phyloP scores from a whole-genome alignment of 2,329 filamentous ascomycete genomes.

The Colletotrichum trifolii region DNA sequence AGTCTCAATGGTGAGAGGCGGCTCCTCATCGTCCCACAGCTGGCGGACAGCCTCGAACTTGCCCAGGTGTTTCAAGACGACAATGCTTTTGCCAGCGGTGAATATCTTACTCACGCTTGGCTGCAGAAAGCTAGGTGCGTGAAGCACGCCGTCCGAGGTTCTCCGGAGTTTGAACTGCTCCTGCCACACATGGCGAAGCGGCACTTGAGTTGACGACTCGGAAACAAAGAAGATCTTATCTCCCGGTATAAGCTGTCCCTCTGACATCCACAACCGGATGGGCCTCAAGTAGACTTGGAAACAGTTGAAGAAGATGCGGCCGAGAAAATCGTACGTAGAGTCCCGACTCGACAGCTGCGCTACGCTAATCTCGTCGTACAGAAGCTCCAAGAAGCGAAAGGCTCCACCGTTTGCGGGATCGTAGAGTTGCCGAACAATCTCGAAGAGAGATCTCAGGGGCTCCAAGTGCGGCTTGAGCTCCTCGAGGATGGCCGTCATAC shows the following conservation, averaged over 20 bases:
- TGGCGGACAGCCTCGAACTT: slow-evolving; percentile 54
- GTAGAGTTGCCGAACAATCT: slow-evolving; percentile 69
- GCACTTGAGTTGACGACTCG: slow-evolving; percentile 64
- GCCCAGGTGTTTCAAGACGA: slow-evolving; percentile 81
- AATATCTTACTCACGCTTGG: slow-evolving; percentile 79
- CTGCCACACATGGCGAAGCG: slow-evolving; percentile 78
- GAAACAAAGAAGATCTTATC: slow-evolving; percentile 80
- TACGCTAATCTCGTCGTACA: slow-evolving; percentile 77
- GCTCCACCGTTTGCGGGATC: slow-evolving; percentile 60
- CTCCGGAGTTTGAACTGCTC: slow-evolving; percentile 76
- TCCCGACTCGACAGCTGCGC: slow-evolving; percentile 77
- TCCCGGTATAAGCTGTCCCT: slow-evolving; percentile 73
- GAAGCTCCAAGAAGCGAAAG: slow-evolving; percentile 81
- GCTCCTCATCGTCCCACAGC: slow-evolving; percentile 51
- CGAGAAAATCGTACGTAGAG: slow-evolving; percentile 70
- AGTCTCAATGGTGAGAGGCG: slow-evolving; percentile 65
- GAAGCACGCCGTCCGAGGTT: slow-evolving; percentile 68
- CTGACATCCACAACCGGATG: slow-evolving; percentile 85
- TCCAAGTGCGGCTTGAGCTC: slow-evolving; percentile 65
- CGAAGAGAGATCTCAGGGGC: slow-evolving; percentile 69
- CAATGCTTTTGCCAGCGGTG: slow-evolving; percentile 87
- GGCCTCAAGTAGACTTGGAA: slow-evolving; percentile 85
- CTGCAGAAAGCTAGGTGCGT: slow-evolving; percentile 80
- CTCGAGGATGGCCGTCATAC: slow-evolving; percentile 70
- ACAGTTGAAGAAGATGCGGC: slow-evolving; percentile 80